Conservation (phyloP, 2,329 filamentous ascomycete genomes). For the Neocatenulostroma microsporum region DNA sequence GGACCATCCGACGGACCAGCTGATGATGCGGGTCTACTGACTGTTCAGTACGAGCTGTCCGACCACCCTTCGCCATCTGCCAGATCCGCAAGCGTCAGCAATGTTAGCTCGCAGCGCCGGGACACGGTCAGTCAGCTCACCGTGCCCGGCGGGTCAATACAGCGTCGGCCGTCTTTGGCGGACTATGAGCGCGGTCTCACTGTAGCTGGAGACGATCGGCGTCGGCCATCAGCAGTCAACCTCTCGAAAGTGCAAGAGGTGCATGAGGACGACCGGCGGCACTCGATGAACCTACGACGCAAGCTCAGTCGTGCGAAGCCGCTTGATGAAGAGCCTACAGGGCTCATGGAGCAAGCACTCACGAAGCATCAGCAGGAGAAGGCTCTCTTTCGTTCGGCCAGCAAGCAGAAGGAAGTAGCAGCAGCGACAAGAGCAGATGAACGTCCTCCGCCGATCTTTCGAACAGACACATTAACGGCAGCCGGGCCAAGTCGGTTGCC, state of each 20-base stretch:
- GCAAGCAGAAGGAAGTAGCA: constrained; percentile 19
- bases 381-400: constrained; percentile 25
- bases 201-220: constrained; percentile 22
- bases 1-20: constrained; percentile 19
- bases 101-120: constrained; percentile 5
- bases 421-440: background rate
- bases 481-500: constrained; percentile 3
- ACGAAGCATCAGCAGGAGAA: constrained; percentile 28
- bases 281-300: constrained; percentile 9
- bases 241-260: constrained; percentile 15
- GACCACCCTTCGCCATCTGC: background rate
- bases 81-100: constrained; percentile 12
- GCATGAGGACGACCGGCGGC: constrained; percentile 15
- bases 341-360: constrained; percentile 28
- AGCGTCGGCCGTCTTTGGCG: constrained; percentile 18
- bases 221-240: constrained; percentile 17
- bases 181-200: constrained; percentile 25
- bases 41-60: constrained; percentile 17
- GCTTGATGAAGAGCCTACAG: constrained; percentile 11
- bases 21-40: constrained; percentile 15
- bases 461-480: constrained; percentile 8
- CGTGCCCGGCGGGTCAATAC: constrained; percentile 2
- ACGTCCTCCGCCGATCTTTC: constrained; percentile 12
- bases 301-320: constrained; percentile 16
- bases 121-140: constrained; percentile 6